Conservation (phyloP, 2,329 filamentous ascomycete genomes). For the Talaromyces rugulosus region DNA sequence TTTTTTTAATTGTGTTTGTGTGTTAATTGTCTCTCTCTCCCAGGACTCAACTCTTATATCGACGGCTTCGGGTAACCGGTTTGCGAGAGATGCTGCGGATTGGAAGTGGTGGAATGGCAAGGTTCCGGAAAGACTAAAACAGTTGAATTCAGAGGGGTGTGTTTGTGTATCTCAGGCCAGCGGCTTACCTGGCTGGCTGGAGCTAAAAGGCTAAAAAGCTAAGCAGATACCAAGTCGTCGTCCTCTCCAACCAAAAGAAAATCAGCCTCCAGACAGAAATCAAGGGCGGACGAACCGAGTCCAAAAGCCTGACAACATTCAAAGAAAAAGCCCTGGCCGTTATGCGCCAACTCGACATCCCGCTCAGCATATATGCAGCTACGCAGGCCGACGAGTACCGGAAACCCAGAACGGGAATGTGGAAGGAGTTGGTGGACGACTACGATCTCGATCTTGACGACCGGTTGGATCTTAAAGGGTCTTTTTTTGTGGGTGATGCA, state of each 20-base stretch:
- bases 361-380: conserved; percentile 78
- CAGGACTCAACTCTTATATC: conserved; percentile 84
- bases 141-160: conserved; percentile 68
- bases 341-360: conserved; percentile 63
- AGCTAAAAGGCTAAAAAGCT: not conserved
- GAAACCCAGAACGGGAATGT: conserved; percentile 88
- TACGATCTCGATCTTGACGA: conserved; percentile 52
- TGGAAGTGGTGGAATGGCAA: conserved; percentile 90
- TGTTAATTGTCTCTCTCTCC: not conserved
- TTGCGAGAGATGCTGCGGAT: conserved; percentile 65
- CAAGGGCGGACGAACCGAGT: conserved; percentile 64
- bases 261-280: conserved; percentile 69
- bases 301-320: conserved; percentile 70
- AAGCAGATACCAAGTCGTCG: conserved; percentile 66
- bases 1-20: not conserved
- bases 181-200: too few species aligned
- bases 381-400: conserved; percentile 76
- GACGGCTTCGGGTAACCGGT: conserved; percentile 75
- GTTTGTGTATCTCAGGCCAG: conserved; percentile 11
- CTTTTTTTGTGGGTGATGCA: conserved; percentile 89
- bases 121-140: conserved; percentile 64
- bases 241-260: conserved; percentile 87
- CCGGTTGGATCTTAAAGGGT: conserved; percentile 64
- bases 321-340: conserved; percentile 73
- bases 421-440: conserved; percentile 64